Evolutionary conservation across 2,329 filamentous ascomycete species (phyloP).

Genomic region (Penicillium nordicum): DNA sequence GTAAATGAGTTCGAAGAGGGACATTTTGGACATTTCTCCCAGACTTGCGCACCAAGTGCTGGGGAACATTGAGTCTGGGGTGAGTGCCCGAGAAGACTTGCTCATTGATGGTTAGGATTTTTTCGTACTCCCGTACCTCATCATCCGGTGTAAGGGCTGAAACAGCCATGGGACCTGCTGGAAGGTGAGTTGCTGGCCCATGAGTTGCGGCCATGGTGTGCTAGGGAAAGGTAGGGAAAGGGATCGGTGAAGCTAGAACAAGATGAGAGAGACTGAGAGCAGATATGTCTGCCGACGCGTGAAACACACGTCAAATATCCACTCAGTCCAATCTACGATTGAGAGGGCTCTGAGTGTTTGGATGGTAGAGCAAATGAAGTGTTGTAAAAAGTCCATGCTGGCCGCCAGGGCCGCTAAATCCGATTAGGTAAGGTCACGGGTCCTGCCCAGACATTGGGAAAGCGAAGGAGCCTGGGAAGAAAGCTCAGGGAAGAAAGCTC

Average conservation of each 20-base stretch:
- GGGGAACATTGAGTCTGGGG: conserved; percentile 57
- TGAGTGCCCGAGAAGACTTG: conserved; percentile 71
- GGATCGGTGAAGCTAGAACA: conserved; percentile 4
- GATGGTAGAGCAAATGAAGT: conserved; percentile 10
- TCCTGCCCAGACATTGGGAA: not conserved
- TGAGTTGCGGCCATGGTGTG: conserved; percentile 32
- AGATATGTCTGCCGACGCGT: not conserved
- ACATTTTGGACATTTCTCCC: conserved; percentile 35
- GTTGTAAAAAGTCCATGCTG: conserved; percentile 10
- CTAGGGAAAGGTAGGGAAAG: conserved; percentile 14
- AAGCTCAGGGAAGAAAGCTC: not conserved
- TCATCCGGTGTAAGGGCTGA: conserved; percentile 42
- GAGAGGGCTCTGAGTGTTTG: conserved; percentile 3
- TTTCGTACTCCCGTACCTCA: conserved; percentile 69
- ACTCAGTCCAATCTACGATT: conserved; percentile 7
- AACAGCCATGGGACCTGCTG: conserved; percentile 29
- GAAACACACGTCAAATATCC: not conserved
- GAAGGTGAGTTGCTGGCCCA: conserved; percentile 30
- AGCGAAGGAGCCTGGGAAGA: not conserved
- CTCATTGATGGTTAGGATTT: conserved; percentile 77
- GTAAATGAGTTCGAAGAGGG: conserved; percentile 29
- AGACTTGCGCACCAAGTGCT: conserved; percentile 48
- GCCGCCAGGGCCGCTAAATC: conserved; percentile 6
- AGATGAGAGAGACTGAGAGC: conserved; percentile 6
- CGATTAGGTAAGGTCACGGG: conserved; percentile 20